Conservation (phyloP, 2,329 filamentous ascomycete species). For the Metarhizium sp. region DNA sequence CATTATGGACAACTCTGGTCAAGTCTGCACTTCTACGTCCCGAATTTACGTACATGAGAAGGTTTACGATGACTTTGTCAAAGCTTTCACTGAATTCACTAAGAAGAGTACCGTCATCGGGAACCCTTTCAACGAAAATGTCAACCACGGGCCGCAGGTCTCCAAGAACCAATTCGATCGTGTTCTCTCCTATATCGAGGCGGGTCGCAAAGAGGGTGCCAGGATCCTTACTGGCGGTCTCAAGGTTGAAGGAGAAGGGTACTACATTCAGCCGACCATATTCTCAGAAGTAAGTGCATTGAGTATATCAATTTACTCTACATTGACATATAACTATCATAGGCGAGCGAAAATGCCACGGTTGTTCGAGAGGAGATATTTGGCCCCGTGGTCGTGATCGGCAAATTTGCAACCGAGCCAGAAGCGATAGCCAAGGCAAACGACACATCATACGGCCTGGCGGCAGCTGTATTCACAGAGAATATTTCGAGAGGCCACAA, state of each 20-base stretch:
- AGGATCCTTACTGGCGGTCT: conserved; percentile 45
- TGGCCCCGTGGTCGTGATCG: conserved; percentile 33
- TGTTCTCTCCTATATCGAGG: conserved; percentile 60
- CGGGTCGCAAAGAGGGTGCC: conserved; percentile 59
- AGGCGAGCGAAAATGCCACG: neutral
- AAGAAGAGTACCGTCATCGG: conserved; percentile 54
- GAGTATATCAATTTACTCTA: too few species aligned
- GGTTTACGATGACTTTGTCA: conserved; percentile 54
- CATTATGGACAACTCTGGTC: conserved; percentile 52
- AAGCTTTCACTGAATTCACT: conserved; percentile 49
- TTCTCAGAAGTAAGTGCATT: conserved; percentile 28
- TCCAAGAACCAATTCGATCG: conserved; percentile 62
- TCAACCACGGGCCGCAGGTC: conserved; percentile 68
- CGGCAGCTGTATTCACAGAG: conserved; percentile 51
- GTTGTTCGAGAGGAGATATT: conserved; percentile 38
- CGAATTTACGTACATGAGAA: conserved; percentile 54
- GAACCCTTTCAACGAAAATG: conserved; percentile 58
- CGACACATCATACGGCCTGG: conserved; percentile 51
- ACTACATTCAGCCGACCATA: conserved; percentile 36
- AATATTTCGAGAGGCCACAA: conserved; percentile 41
- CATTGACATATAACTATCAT: neutral
- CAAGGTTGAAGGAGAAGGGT: conserved; percentile 29
- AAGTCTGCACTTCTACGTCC: conserved; percentile 57
- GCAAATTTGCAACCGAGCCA: conserved; percentile 30
- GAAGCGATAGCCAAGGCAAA: conserved; percentile 34